These are phyloP conservation scores for Mrakia gelida DNA, from an alignment of 768 basidiomycete genomes.

Conservation along the genomic window DNA sequence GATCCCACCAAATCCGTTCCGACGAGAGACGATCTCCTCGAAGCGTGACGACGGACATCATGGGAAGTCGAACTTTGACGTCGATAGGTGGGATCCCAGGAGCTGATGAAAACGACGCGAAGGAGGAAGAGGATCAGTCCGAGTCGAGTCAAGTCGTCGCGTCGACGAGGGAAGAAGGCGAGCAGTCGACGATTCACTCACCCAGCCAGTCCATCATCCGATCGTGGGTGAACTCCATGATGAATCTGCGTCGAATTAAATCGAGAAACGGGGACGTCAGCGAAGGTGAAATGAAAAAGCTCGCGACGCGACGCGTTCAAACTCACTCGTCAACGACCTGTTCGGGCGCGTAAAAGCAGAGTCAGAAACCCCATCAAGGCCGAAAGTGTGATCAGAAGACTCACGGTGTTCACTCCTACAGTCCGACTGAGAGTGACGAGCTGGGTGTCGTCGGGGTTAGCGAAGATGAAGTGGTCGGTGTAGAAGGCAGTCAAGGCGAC, in stretches of 20 bases:
- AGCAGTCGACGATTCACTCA: neutral
- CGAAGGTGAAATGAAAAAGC: neutral
- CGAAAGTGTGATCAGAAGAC: neutral
- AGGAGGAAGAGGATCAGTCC: neutral
- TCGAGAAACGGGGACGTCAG: neutral
- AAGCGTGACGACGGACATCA: constrained; percentile 53
- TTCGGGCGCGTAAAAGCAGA: too few relatives aligned
- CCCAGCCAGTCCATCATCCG: constrained; percentile 34
- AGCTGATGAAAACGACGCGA: constrained; percentile 36
- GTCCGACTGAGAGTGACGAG: constrained; percentile 47
- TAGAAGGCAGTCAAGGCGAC: constrained; percentile 54
- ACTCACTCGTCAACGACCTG: constrained; percentile 15
- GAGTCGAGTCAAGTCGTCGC: neutral
- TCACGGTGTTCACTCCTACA: constrained; percentile 47
- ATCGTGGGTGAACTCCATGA: constrained; percentile 45
- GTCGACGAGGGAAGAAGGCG: neutral
- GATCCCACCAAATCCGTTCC: constrained; percentile 52
- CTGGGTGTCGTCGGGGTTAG: constrained; percentile 48
- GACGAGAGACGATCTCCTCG: constrained; percentile 54
- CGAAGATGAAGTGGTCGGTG: constrained; percentile 39
- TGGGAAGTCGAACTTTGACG: constrained; percentile 52
- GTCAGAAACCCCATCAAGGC: too few relatives aligned
- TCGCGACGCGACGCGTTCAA: neutral
- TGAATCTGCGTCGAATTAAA: neutral
- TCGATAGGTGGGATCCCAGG: constrained; percentile 56